Percentiles rank a stretch among this genome's conserved stretches.
These are phyloP conservation scores for Xylariaceae sp. DNA, from an alignment of 2,329 filamentous ascomycete species.

Conservation along the genomic window DNA sequence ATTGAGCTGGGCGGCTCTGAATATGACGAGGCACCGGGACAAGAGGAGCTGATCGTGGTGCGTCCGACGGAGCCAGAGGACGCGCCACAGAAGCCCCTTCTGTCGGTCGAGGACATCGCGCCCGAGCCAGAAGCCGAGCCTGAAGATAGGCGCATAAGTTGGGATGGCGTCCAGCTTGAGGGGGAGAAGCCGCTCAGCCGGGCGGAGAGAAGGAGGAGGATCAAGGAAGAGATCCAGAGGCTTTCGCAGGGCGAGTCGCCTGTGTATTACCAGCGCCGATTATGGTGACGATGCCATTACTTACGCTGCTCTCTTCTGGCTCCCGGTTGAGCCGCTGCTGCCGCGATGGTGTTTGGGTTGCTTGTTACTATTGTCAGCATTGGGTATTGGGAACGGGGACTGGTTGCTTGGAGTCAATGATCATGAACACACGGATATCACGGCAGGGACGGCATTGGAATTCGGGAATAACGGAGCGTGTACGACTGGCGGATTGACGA, in stretches of 20 bases:
- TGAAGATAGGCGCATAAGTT: neutral
- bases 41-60: constrained; percentile 32
- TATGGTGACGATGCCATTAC: constrained; percentile 36
- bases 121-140: constrained; percentile 8
- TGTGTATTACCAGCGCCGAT: constrained; percentile 50
- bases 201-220: constrained; percentile 51
- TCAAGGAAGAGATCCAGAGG: constrained; percentile 53
- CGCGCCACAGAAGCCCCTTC: constrained; percentile 1
- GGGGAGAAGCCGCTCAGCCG: constrained; percentile 44
- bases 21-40: constrained; percentile 4
- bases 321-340: neutral
- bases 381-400: too few species aligned
- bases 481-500: too few species aligned
- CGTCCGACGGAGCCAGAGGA: constrained; percentile 28
- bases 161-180: constrained; percentile 31
- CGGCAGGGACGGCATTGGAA: too few species aligned
- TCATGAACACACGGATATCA: too few species aligned
- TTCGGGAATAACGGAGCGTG: too few species aligned
- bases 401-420: too few species aligned
- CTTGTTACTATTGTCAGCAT: neutral
- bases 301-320: too few species aligned
- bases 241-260: constrained; percentile 42
- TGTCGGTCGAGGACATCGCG: constrained; percentile 1
- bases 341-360: neutral
- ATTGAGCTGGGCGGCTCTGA: constrained; percentile 25